Conservation (phyloP, 2,329 filamentous ascomycete genomes). For the Fusarium beomiforme region DNA sequence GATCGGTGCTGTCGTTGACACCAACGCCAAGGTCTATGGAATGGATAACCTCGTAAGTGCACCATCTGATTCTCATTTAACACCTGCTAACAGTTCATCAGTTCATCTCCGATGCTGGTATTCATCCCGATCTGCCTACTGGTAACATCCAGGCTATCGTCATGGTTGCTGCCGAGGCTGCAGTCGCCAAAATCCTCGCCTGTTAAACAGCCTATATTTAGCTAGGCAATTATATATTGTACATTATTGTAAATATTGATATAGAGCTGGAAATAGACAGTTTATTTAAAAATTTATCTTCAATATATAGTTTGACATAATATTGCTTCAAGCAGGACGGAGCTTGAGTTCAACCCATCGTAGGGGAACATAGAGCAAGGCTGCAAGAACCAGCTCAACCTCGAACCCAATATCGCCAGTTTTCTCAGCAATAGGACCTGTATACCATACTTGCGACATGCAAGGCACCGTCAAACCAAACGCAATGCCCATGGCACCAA, state of each 20-base stretch:
- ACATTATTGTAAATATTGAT: too few relatives aligned
- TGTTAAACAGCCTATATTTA: background rate
- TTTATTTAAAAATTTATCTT: too few relatives aligned
- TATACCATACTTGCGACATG: background rate
- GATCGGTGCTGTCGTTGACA: conserved; percentile 70
- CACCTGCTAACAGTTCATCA: background rate
- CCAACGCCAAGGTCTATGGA: conserved; percentile 70
- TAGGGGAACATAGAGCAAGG: background rate
- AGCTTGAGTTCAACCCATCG: background rate
- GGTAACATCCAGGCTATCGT: conserved; percentile 73
- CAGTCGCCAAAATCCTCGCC: conserved; percentile 51
- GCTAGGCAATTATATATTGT: too few relatives aligned
- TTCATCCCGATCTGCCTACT: conserved; percentile 74
- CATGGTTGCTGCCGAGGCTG: conserved; percentile 70
- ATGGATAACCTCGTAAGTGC: conserved; percentile 65
- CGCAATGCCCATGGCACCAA: background rate
- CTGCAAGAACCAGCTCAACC: background rate
- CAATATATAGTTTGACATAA: too few relatives aligned
- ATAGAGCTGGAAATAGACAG: too few relatives aligned
- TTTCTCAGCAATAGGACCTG: background rate
- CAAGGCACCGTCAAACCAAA: background rate
- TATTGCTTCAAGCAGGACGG: background rate
- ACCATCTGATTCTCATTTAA: rapidly evolving
- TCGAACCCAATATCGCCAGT: background rate
- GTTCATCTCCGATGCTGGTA: conserved; percentile 72